Conservation (phyloP, 1,139 yeast species). For the Debaryomyces coudertii region DNA sequence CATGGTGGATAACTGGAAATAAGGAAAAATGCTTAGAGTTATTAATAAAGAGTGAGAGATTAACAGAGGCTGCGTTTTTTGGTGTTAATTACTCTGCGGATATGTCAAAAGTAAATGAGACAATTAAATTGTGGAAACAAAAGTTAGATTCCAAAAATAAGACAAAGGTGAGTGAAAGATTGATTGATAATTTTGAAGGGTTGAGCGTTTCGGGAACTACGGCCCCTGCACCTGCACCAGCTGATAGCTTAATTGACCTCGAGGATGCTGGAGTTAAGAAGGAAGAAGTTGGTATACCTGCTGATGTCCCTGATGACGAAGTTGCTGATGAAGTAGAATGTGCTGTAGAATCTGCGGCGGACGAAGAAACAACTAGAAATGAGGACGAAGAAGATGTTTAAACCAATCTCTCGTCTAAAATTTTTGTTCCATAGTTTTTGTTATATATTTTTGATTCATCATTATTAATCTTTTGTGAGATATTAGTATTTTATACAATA, state of each 20-base stretch:
- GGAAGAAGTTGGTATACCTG: constrained; percentile 9
- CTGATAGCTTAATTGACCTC: constrained; percentile 34
- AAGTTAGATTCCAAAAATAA: constrained; percentile 56
- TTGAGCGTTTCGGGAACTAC: constrained; percentile 20
- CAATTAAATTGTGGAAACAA: constrained; percentile 69
- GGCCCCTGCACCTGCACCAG: constrained; percentile 17
- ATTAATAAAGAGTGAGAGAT: constrained; percentile 68
- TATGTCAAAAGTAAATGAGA: constrained; percentile 38
- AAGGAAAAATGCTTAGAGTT: constrained; percentile 64
- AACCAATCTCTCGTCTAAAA: background rate
- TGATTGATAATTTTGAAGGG: constrained; percentile 43
- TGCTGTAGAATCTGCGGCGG: constrained; percentile 19
- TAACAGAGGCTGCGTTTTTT: constrained; percentile 83
- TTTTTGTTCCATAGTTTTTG: constrained; percentile 8
- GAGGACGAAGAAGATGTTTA: constrained; percentile 19
- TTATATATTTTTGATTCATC: constrained; percentile 8
- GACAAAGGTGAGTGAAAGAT: constrained; percentile 60
- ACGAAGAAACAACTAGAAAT: constrained; percentile 18
- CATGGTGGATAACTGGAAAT: constrained; percentile 86
- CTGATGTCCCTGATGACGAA: constrained; percentile 13
- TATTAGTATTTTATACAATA: constrained; percentile 2
- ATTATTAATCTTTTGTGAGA: constrained; percentile 2
- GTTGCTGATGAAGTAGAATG: constrained; percentile 17
- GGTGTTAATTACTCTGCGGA: constrained; percentile 74
- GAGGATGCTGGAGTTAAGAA: constrained; percentile 25